Base-by-base conservation (phyloP, 169 alveolate genomes). In the Perkinsus chesapeaki region DNA sequence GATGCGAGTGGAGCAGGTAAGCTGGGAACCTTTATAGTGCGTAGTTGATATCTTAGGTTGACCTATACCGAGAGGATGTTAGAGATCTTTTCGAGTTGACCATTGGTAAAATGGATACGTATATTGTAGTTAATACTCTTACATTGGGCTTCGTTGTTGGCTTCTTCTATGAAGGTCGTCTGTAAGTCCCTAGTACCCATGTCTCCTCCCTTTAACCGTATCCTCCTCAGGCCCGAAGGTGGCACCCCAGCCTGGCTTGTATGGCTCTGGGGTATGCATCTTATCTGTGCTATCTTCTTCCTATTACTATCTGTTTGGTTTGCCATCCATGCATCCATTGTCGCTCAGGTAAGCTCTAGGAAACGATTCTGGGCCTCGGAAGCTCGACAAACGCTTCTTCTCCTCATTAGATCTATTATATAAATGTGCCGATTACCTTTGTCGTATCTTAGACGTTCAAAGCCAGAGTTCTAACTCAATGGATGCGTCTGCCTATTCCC, bases 101-200 rank as follows among this genome's bases (percentile, higher is more conserved):
- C 16, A 90, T 34, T 38, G 92, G 60, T 34, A 90, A 37, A 48
- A 90, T 90, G 92, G 92, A 90, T 90, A 60, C 82, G 82, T 60
- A 60, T 16, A 60, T 60, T 60, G 82, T 60, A 34, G 82, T 60
- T 1, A 60, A 60, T 60, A 60, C 82, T 12, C 43, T 90, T 27
- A 39, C 39, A 0, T 39, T 90, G 37, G 92, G 92, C 34, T 90
- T 90, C 92, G 92, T 39, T 37, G 43, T 90, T 19, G 43, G 43
- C 92, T 39, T 90, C 36, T 90, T 90, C 92, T 90, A 90, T 36
- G 92, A 90, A 39, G 48, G 48, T 34, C 60, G 37, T 5, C 34
- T 90, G 48, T 90, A 16, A 60, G 82, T 60, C 31, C 12, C 31
- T 7, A 23, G 23, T 60, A 1, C 27, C 27, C 27, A 60, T 23